These are phyloP conservation scores for Cladosporium sp. DNA, from an alignment of 2,329 filamentous ascomycete species.

Conservation along the genomic window DNA sequence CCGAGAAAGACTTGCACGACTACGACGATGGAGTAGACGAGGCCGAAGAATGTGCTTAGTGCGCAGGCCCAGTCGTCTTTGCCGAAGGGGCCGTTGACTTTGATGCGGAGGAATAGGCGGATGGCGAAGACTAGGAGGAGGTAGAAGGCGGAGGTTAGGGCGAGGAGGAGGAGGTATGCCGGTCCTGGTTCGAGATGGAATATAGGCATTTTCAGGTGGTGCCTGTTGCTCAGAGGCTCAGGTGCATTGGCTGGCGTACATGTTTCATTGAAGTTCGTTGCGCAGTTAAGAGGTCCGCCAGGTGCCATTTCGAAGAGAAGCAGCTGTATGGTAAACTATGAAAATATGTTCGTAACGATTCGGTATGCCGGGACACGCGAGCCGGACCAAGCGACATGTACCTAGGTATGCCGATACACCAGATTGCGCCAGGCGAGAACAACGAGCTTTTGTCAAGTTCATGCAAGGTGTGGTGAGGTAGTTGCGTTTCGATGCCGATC, in stretches of 20 bases:
- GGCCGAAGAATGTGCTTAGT: slow-evolving; percentile 27
- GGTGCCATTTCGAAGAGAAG: neutral
- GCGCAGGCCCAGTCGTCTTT: slow-evolving; percentile 31
- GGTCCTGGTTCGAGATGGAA: slow-evolving; percentile 26
- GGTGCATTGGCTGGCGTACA: neutral
- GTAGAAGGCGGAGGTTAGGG: slow-evolving; percentile 28
- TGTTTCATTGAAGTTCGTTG: neutral
- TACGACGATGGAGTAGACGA: slow-evolving; percentile 23
- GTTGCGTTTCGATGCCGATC: neutral
- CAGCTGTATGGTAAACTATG: neutral
- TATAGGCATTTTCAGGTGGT: slow-evolving; percentile 21
- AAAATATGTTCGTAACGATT: neutral
- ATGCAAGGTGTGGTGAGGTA: neutral
- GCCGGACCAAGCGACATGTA: neutral
- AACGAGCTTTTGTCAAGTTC: no score
- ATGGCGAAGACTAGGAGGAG: slow-evolving; percentile 28
- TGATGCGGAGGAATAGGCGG: slow-evolving; percentile 31
- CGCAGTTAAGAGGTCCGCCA: neutral
- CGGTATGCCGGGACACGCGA: neutral
- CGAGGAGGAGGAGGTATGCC: slow-evolving; percentile 28
- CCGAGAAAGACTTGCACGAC: slow-evolving; percentile 27
- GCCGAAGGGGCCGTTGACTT: slow-evolving; percentile 33
- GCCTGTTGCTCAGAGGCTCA: no score
- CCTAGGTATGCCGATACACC: neutral
- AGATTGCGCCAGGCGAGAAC: neutral